Evolutionary conservation across 768 basidiomycete genomes (phyloP), one percentile per base, ranked within the genome.

Genomic region (Cyathus striatus): DNA sequence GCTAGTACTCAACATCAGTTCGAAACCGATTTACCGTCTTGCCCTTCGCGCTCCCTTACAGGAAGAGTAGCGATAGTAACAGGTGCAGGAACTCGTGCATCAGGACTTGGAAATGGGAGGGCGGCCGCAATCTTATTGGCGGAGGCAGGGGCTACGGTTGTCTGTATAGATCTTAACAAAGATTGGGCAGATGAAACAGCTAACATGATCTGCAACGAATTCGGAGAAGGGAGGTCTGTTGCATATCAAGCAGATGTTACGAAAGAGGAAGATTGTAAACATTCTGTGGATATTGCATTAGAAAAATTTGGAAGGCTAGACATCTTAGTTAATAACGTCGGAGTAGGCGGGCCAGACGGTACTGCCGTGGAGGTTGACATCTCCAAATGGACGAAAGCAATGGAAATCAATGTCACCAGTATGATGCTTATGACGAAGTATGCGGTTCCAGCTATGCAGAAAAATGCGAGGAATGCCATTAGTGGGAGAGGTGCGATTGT

Each of bases 341-440:
- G 70, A 5, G 57, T 72, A 10, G 60, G 56, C 13, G 68, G 70
- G 1, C 65, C 66, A 1, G 49, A 41, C 12, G 68, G 68, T 6
- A 66, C 65, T 0, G 65, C 66, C 12, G 62, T 70, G 2, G 64
- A 68, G 30, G 62, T 72, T 18, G 63, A 66, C 37, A 57, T 55
- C 1, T 51, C 42, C 41, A 51, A 61, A 36, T 66, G 70, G 62
- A 62, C 61, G 14, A 57, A 49, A 34, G 67, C 62, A 2, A 40
- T 69, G 32, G 65, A 67, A 38, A 52, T 65, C 6, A 69, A 69
- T 45, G 64, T 72, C 13, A 65, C 65, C 7, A 65, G 64, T 23
- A 69, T 72, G 70, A 62, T 72, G 53, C 55, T 70, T 35, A 72
- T 72, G 70, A 47, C 63, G 4, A 67, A 68, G 42, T 66, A 59